phyloP scores from a whole-genome alignment of 1,284 basidiomycete species.

The Caloboletus firmus region DNA sequence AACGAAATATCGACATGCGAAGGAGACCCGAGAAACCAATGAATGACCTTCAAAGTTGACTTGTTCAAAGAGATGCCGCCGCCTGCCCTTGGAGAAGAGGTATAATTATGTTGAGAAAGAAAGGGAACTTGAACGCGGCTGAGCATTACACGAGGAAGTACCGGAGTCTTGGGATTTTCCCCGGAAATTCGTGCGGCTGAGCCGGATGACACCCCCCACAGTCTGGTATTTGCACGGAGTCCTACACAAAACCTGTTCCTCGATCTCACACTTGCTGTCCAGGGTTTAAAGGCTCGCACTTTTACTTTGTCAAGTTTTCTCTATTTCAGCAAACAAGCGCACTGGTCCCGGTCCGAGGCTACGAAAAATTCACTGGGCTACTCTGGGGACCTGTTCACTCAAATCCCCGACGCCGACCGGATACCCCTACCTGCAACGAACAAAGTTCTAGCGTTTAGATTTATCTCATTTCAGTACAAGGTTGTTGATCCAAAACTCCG shows the following conservation, averaged over 20 bases:
- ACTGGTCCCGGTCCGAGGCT: no score
- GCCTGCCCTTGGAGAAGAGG: background rate
- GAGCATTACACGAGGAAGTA: background rate
- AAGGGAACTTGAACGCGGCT: background rate
- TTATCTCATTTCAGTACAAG: slow-evolving; percentile 1
- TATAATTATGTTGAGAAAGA: slow-evolving; percentile 3
- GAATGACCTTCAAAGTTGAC: slow-evolving; percentile 4
- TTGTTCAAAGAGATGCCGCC: background rate
- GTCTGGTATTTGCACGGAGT: background rate
- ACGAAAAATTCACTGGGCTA: background rate
- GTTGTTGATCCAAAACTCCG: slow-evolving; percentile 22
- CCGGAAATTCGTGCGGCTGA: background rate
- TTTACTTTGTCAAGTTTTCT: background rate
- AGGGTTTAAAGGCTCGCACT: background rate
- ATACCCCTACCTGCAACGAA: background rate
- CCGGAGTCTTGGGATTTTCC: background rate
- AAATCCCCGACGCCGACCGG: background rate
- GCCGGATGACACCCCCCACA: background rate
- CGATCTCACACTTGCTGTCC: background rate
- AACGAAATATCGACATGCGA: background rate
- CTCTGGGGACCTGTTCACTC: background rate
- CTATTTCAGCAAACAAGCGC: slow-evolving; percentile 1
- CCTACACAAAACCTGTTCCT: slow-evolving; percentile 6
- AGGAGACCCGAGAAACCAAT: background rate
- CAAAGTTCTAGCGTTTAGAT: slow-evolving; percentile 1